These are phyloP conservation scores for Entomortierella chlamydospora DNA, from an alignment of 192 early-diverging fungal species.

Conservation along the genomic window DNA sequence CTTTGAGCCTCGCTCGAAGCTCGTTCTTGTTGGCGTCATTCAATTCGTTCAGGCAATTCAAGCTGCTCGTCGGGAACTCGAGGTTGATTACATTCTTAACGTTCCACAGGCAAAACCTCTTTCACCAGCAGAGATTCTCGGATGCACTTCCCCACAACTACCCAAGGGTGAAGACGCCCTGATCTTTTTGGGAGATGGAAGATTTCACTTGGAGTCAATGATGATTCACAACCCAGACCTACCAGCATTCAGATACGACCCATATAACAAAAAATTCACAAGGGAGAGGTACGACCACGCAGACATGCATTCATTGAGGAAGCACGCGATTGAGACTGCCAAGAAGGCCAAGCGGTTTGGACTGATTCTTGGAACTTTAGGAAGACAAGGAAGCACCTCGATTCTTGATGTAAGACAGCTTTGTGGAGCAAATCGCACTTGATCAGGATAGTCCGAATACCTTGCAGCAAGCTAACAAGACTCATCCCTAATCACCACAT, in stretches of 20 bases:
- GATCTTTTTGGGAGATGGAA: constrained; percentile 91
- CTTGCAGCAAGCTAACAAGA: too few species aligned
- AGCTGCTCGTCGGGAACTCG: constrained; percentile 68
- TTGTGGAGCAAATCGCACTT: background rate
- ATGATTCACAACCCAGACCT: constrained; percentile 97
- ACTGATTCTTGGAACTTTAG: constrained; percentile 94
- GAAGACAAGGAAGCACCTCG: constrained; percentile 94
- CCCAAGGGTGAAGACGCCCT: constrained; percentile 75
- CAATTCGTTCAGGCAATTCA: constrained; percentile 95
- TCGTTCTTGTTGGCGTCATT: constrained; percentile 92
- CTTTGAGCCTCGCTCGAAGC: constrained; percentile 78
- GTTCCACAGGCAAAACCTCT: constrained; percentile 96
- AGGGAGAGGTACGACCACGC: constrained; percentile 93
- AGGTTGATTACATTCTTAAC: constrained; percentile 71
- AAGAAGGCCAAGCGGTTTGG: constrained; percentile 85
- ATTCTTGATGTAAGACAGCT: constrained; percentile 69
- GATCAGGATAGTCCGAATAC: background rate
- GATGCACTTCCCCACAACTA: constrained; percentile 93
- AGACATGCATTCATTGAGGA: constrained; percentile 90
- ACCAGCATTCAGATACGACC: constrained; percentile 94
- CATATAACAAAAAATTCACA: constrained; percentile 92
- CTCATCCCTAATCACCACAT: too few species aligned
- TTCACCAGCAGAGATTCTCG: constrained; percentile 95
- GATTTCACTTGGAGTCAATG: constrained; percentile 98
- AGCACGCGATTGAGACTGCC: constrained; percentile 83